Evolutionary conservation across 2,329 filamentous ascomycete species (phyloP).

Genomic region (Arthrobotrys conoides): DNA sequence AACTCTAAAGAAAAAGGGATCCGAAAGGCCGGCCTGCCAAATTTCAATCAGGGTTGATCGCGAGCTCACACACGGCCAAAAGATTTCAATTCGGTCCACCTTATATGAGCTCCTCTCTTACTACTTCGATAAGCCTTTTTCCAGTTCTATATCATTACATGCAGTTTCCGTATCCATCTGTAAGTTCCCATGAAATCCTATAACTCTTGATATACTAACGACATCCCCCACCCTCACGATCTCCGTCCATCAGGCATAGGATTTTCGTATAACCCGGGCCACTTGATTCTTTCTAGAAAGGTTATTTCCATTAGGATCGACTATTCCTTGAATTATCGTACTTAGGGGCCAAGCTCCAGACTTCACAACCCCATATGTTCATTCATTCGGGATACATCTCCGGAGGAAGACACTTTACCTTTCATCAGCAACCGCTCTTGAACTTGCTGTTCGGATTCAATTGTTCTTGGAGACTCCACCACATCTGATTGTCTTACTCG

Average conservation of each 20-base stretch:
- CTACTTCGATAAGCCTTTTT: not conserved
- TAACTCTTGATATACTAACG: not conserved
- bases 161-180: not conserved
- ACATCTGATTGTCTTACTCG: not conserved
- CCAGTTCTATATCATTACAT: not conserved
- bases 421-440: not conserved
- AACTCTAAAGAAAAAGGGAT: no score
- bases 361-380: no score
- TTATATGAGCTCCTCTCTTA: not conserved
- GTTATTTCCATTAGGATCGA: no score
- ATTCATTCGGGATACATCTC: no score
- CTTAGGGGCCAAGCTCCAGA: no score
- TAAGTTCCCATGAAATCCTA: not conserved
- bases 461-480: not conserved
- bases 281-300: constrained; percentile 4
- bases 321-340: no score
- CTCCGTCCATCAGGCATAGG: constrained; percentile 1
- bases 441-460: not conserved
- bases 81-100: not conserved
- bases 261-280: constrained; percentile 16
- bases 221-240: not conserved
- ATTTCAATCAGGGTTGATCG: no score
- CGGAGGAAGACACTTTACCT: not conserved
- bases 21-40: no score
- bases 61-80: no score